Base-by-base conservation (phyloP, 164 flowering plant species). In the Nymphaea colorata region DNA sequence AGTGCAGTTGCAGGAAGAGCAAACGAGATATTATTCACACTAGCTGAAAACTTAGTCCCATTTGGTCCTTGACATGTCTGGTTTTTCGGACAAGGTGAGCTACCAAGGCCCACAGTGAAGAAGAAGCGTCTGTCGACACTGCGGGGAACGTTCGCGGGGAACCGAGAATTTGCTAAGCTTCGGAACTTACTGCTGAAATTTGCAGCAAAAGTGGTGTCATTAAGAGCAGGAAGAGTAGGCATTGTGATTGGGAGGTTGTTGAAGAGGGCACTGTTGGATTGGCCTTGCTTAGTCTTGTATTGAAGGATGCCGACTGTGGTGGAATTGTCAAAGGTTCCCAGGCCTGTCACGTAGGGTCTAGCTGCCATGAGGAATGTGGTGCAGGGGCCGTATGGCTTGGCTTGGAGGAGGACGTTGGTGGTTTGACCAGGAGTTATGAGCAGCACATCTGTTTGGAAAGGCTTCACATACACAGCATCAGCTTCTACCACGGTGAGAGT, bases 381-480 rank as follows among this genome's bases (percentile, higher is more conserved):
- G 17, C 72, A 74, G 2, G 86, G 90, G 69, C 41, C 4, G 36
- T 76, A 43, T 0, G 77, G 69, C 74, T 82, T 85, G 64, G 96
- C 75, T 43, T 67, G 76, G 76, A 90, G 84, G 42, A 90, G 89
- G 44, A 88, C 86, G 62, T 87, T 83, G 8, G 83, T 79, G 71
- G 97, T 90, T 47, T 88, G 94, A 5, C 97, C 97, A 0, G 97
- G 92, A 1, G 90, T 75, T 59, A 90, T 81, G 36, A 88, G 80
- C 14, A 90, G 51, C 0, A 68, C 76, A 4, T 76, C 71, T 0
- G 89, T 84, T 3, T 70, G 66, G 42, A 85, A 86, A 17, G 97
- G 97, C 64, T 88, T 88, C 1, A 81, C 76, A 42, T 90, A 90
- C 45, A 74, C 67, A 0, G 94, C 94, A 25, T 90, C 97, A 0